Evolutionary conservation across 148 eudicot species (phyloP), one percentile per base, ranked within the genome.

Genomic region (Bassia scoparia): DNA sequence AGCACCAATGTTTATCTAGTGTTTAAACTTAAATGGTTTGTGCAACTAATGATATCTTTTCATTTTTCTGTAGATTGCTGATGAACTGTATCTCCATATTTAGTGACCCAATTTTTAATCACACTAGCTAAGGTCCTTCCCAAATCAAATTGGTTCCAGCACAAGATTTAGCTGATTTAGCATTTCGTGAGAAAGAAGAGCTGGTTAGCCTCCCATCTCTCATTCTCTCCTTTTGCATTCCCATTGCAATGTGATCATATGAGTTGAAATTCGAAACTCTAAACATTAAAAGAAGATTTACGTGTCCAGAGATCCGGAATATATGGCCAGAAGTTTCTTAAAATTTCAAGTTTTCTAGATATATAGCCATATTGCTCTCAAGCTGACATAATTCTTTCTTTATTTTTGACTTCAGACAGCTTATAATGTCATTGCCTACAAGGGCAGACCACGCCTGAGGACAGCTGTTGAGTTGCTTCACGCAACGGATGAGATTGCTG

Each of bases 161-260:
- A 35, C 76, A 77, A 74, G 88, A 90, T 82, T 75, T 95, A 37
- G 97, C 86, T 23, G 94, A 86, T 26, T 62, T 79, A 85, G 97
- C 99, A 44, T 95, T 95, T 83, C 90, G 88, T 82, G 97, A 88
- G 72, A 89, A 92, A 79, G 88, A 85, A 89, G 82, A 90, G 70
- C 74, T 80, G 91, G 99, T 95, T 53, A 74, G 80, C 76, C 38
- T 29, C 63, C 15, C 17, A 29, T 68, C 53, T 75, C 62, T 43
- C n/a, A n/a, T 53, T 33, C 30, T 72, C 8, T 33, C 14, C 38
- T 66, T 37, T 78, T 31, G 55, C 43, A n/a, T n/a, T n/a, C n/a
- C 68, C 33, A 23, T 29, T 67, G 10, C 18, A 63, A 5, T 37
- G 48, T 21, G 12, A 34, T 44, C 26, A 52, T 16, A 18, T 53